These are phyloP conservation scores for Waltergamsia citrina DNA, from an alignment of 2,329 filamentous ascomycete species.

Conservation along the genomic window DNA sequence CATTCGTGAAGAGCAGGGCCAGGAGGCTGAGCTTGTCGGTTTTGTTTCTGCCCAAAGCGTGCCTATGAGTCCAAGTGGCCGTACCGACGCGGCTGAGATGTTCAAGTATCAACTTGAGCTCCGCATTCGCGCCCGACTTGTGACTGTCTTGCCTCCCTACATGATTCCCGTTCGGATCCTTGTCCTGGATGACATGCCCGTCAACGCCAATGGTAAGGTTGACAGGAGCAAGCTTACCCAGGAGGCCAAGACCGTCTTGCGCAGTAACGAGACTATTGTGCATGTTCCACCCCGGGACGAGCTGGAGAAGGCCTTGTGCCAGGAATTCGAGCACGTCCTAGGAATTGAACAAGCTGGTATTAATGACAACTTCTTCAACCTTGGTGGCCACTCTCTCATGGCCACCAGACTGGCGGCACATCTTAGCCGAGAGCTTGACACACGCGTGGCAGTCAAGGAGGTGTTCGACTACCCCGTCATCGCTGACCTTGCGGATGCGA, in stretches of 20 bases:
- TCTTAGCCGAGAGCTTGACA: conserved; percentile 6
- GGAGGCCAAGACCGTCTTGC: background rate
- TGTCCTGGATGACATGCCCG: conserved; percentile 7
- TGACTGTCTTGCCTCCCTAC: conserved; percentile 8
- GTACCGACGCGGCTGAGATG: background rate
- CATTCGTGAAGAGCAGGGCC: background rate
- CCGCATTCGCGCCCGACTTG: background rate
- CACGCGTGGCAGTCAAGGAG: background rate
- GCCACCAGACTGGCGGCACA: conserved; percentile 17
- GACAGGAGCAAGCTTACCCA: conserved; percentile 7
- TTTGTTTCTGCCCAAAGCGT: conserved; percentile 5
- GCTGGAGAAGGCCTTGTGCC: conserved; percentile 12
- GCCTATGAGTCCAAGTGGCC: background rate
- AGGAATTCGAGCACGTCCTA: conserved; percentile 24
- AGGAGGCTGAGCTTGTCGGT: conserved; percentile 6
- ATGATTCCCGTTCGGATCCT: conserved; percentile 8
- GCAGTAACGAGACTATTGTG: background rate
- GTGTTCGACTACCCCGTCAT: conserved; percentile 2
- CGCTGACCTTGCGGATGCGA: background rate
- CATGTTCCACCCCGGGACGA: no score
- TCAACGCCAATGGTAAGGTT: conserved; percentile 9
- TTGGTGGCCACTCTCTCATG: conserved; percentile 36
- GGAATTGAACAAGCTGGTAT: conserved; percentile 20
- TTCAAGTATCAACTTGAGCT: background rate
- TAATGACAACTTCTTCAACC: conserved; percentile 36